Base-by-base conservation (phyloP, 169 alveolate species). In the Theileria parva region DNA sequence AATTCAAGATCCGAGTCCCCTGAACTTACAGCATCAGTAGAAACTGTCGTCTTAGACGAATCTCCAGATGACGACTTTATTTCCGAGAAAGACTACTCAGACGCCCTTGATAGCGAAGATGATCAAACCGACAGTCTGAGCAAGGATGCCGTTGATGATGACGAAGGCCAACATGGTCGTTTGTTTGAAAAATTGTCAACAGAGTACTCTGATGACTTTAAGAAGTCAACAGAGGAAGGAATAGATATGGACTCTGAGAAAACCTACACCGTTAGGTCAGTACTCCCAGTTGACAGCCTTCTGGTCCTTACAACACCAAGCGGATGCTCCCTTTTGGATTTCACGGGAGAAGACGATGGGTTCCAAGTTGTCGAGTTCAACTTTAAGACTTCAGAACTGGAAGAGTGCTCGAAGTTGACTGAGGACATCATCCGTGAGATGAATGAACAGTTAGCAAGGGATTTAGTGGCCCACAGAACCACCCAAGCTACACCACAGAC, bases 381-480 rank as follows among this genome's bases (percentile, higher is more conserved):
- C 65, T 85, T 85, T 80, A 67, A 67, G 32, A 19, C 79, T 15
- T 57, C 91, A 1, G 86, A 85, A 37, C 85, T 85, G 48, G 86
- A 77, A n/a, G 91, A 85, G 68, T 85, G 91, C 70, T 73, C 61
- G 23, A 78, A 85, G 84, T 73, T 85, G n/a, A 69, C 86, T n/a
- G 91, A 85, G 21, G 64, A 65, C 67, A 77, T 85, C 0, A 19
- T 85, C 39, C 37, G 39, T 50, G 77, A 73, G 39, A 74, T 85
- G 70, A 75, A 70, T 53, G 48, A 63, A 0, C 77, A 83, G 23
- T 25, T 83, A 23, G 80, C 72, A 19, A 71, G 85, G 0, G 78
- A 74, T 63, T 60, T 79, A 79, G 53, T 32, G 23, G 55, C 39
- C 1, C 39, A 19, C 39, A 7, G 32, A 63, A 39, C 3, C 9